phyloP scores from a whole-genome alignment of 441 rosid genomes.

The Adansonia madagascariensis region DNA sequence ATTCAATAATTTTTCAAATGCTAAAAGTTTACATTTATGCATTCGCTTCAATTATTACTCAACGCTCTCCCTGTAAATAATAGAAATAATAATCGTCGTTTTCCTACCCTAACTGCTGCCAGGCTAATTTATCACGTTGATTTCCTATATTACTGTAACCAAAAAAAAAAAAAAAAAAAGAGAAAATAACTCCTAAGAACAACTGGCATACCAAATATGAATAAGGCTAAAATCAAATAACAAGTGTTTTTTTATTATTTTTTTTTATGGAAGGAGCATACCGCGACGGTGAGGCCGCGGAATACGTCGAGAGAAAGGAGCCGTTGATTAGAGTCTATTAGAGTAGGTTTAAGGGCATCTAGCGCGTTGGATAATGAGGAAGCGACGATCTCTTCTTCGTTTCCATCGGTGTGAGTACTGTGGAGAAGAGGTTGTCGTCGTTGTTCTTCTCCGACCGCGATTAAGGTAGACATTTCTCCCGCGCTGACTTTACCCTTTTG shows the following conservation, averaged over 20 bases:
- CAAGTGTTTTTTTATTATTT: neutral
- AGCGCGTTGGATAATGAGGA: constrained; percentile 31
- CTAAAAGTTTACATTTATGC: neutral
- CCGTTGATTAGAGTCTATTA: constrained; percentile 37
- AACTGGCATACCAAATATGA: neutral
- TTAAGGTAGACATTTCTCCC: constrained; percentile 32
- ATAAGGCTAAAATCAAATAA: neutral
- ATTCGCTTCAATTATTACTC: neutral
- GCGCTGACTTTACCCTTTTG: neutral
- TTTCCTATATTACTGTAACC: neutral
- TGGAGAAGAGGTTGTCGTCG: constrained; percentile 36
- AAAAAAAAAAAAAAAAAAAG: neutral
- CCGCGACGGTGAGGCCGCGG: constrained; percentile 68
- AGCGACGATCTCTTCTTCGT: constrained; percentile 38
- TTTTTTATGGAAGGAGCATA: constrained; percentile 18
- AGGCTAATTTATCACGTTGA: neutral
- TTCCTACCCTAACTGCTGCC: neutral
- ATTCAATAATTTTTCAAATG: neutral
- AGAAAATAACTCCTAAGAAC: neutral
- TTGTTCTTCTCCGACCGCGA: constrained; percentile 32
- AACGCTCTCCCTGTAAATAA: neutral
- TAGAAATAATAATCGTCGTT: neutral
- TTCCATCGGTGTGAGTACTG: constrained; percentile 20
- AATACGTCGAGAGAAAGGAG: constrained; percentile 60
- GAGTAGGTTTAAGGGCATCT: constrained; percentile 22